Conservation (phyloP, 345 rosid genomes). For the Cochlearia excelsa region DNA sequence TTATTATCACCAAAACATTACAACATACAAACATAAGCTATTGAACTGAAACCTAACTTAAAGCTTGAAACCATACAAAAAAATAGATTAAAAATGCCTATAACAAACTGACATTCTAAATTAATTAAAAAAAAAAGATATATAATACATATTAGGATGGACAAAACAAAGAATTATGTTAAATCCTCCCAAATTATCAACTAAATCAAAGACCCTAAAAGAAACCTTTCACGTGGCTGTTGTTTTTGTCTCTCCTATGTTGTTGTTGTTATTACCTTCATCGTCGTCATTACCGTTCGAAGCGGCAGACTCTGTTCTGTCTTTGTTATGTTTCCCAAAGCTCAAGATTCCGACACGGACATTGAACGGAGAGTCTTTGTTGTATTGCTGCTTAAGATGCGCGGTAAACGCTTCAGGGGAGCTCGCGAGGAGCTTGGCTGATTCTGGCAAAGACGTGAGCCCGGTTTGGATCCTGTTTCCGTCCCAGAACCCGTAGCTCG, state of each 20-base stretch:
- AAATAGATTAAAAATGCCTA: slow-evolving; percentile 29
- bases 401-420: slow-evolving; percentile 66
- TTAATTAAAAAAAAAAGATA: slow-evolving; percentile 8
- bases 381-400: slow-evolving; percentile 26
- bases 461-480: slow-evolving; percentile 78
- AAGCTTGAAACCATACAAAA: slow-evolving; percentile 15
- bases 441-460: slow-evolving; percentile 69
- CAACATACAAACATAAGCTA: slow-evolving; percentile 35
- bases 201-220: slow-evolving; percentile 32
- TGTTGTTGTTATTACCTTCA: slow-evolving; percentile 19
- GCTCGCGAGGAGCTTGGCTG: slow-evolving; percentile 61
- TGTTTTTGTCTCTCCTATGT: slow-evolving; percentile 29
- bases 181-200: slow-evolving; percentile 25
- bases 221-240: slow-evolving; percentile 17
- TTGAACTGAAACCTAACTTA: slow-evolving; percentile 28
- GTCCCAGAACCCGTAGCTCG: slow-evolving; percentile 82
- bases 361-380: slow-evolving; percentile 33
- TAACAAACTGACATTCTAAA: slow-evolving; percentile 32
- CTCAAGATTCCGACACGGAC: slow-evolving; percentile 23
- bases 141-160: slow-evolving; percentile 33
- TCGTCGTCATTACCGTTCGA: slow-evolving; percentile 16
- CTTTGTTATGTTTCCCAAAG: slow-evolving; percentile 25
- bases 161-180: slow-evolving; percentile 31
- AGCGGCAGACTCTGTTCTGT: slow-evolving; percentile 11
- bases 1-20: slow-evolving; percentile 32